These are phyloP conservation scores for Cryptococcus sp. DNA, from an alignment of 1,284 basidiomycete species.

Conservation along the genomic window DNA sequence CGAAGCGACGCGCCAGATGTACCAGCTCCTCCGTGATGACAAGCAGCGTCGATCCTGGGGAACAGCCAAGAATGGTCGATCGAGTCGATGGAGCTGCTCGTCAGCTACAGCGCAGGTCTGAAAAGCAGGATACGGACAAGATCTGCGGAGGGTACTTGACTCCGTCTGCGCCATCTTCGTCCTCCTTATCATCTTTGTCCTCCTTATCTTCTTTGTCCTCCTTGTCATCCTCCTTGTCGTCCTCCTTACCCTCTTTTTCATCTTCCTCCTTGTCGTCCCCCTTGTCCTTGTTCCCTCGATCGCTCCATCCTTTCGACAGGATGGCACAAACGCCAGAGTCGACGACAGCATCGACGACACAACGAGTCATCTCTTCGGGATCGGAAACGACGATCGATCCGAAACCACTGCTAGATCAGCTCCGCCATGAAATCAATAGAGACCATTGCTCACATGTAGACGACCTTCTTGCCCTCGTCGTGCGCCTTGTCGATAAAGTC, in stretches of 20 bases:
- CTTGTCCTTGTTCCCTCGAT: conserved; percentile 63
- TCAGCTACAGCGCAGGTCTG: conserved; percentile 27
- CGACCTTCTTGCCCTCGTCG: conserved; percentile 72
- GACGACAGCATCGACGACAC: conserved; percentile 79
- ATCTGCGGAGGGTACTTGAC: conserved; percentile 65
- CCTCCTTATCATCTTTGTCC: conserved; percentile 14
- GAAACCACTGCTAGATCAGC: conserved; percentile 67
- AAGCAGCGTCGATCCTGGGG: conserved; percentile 85
- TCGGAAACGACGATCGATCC: conserved; percentile 98
- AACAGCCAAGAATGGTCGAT: conserved; percentile 98
- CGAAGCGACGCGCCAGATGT: conserved; percentile 89
- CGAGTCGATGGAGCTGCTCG: conserved; percentile 59
- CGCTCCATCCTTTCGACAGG: conserved; percentile 96
- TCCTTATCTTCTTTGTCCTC: conserved; percentile 67
- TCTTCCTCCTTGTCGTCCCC: conserved; percentile 18
- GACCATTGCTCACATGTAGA: conserved; percentile 81
- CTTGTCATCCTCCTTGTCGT: conserved; percentile 19
- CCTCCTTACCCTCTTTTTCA: conserved; percentile 50
- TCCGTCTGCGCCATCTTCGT: conserved; percentile 39
- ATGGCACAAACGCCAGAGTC: conserved; percentile 83
- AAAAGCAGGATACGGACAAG: conserved; percentile 41
- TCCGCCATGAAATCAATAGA: too few relatives aligned
- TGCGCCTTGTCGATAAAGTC: conserved; percentile 76
- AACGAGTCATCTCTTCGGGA: conserved; percentile 82
- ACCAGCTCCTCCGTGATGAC: conserved; percentile 95